Conservation (phyloP, 2,329 filamentous ascomycete genomes). For the Trichophaea hybrida region DNA sequence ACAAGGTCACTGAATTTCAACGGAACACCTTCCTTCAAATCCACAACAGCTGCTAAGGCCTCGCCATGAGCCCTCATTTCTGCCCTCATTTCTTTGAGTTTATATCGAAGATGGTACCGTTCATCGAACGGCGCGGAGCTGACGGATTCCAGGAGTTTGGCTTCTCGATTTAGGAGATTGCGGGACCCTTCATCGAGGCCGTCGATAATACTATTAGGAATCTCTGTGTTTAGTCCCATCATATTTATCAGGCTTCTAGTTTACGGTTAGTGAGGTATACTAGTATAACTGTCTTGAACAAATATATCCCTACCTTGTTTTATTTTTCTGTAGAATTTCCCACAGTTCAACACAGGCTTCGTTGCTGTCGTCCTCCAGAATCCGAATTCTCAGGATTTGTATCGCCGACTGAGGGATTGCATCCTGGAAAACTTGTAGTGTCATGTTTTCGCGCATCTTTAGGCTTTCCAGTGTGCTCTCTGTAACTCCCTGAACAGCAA, state of each 20-base stretch:
- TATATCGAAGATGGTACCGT: not conserved
- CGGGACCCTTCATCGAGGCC: not conserved
- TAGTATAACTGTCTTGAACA: too few relatives aligned
- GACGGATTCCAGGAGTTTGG: not conserved
- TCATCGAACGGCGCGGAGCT: not conserved
- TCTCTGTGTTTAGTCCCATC: not conserved
- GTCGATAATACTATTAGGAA: not conserved
- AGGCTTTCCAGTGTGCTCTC: not conserved
- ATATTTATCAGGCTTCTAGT: not conserved
- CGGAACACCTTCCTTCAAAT: not conserved
- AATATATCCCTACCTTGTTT: not conserved
- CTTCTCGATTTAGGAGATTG: not conserved
- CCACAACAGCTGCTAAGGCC: not conserved
- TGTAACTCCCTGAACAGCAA: not conserved
- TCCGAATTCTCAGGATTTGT: not conserved
- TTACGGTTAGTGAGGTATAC: not conserved
- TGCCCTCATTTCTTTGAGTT: not conserved
- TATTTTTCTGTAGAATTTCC: not conserved
- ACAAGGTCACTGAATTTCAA: not conserved
- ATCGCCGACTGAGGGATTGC: not conserved
- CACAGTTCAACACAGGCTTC: not conserved
- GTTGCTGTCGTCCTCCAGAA: not conserved
- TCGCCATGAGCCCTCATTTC: not conserved
- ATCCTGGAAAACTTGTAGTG: not conserved
- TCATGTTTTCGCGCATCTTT: not conserved